Evolutionary conservation across 2,329 filamentous ascomycete species (phyloP), one percentile per base, ranked within the genome.

Genomic region (Passalora sequoiae): DNA sequence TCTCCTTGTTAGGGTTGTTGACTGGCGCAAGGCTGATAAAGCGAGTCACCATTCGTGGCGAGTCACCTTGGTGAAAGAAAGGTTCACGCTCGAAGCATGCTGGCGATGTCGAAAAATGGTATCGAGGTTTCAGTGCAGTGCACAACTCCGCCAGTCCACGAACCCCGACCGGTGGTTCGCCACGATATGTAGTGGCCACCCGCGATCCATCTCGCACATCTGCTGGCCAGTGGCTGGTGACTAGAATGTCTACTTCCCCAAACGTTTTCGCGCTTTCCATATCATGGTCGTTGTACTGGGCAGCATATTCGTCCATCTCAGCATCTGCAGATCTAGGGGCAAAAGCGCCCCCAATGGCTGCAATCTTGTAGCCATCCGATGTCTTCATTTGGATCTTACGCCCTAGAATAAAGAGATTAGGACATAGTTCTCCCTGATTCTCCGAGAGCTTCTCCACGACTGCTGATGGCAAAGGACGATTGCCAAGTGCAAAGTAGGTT

Each of bases 21-120:
- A 80, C 89, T 0, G 84, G 75, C 0, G 89, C 89, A 40, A 97
- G 72, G 40, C 89, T 94, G 57, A 97, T 85, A 69, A 98, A 98
- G 13, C 92, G 81, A 1, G 92, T 97, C 7, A 94, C 67, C 1
- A 73, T 69, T 24, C 67, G 70, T 3, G 76, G 72, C 5, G 50
- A 22, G 3, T 55, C 47, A 1, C 50, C 57, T 16, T 68, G 52
- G 61, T 94, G 83, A 59, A 92, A 82, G 69, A 96, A 98, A 0
- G 91, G 88, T 65, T 97, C 92, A 43, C 92, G 81, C 68, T 98
- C 91, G 63, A 83, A 97, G 66, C 86, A 91, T 57, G 81, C 81
- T 5, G 74, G 67, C 0, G 86, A 86, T 3, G 78, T 73, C 1
- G 86, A 81, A 59, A 97, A 82, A 64, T 97, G 89, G 60, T 98